Evolutionary conservation across 306 rosid genomes (phyloP).

Genomic region (Astragalus glycyphyllos): DNA sequence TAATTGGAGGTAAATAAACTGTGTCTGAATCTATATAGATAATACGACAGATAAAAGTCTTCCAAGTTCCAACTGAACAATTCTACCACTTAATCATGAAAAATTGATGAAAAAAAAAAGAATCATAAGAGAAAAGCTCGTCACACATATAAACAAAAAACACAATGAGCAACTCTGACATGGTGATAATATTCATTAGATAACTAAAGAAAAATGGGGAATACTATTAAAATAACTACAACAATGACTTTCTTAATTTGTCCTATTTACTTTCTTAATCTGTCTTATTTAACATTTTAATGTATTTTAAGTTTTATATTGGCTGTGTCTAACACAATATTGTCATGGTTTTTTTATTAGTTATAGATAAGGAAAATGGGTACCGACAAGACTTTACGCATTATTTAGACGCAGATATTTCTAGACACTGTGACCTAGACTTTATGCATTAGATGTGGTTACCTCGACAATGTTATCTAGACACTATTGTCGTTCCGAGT

Average conservation of each 20-base stretch:
- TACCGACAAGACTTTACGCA: too few species aligned
- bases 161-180: conserved; percentile 13
- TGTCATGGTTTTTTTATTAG: too few species aligned
- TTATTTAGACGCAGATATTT: too few species aligned
- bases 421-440: too few species aligned
- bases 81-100: conserved; percentile 19
- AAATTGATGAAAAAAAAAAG: conserved; percentile 12
- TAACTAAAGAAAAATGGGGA: neutral
- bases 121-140: conserved; percentile 16
- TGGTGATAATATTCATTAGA: conserved; percentile 13
- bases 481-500: too few species aligned
- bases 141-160: neutral
- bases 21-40: neutral
- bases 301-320: neutral
- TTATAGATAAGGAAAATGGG: too few species aligned
- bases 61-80: neutral
- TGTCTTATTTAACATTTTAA: conserved; percentile 13
- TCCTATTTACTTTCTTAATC: neutral
- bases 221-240: conserved; percentile 24
- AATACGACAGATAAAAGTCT: conserved; percentile 10
- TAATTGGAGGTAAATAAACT: too few species aligned
- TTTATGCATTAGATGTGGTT: too few species aligned
- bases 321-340: neutral
- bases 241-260: neutral
- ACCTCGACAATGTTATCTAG: too few species aligned